phyloP scores from a whole-genome alignment of 1,284 basidiomycete genomes.

The Cryptococcus floricola region DNA sequence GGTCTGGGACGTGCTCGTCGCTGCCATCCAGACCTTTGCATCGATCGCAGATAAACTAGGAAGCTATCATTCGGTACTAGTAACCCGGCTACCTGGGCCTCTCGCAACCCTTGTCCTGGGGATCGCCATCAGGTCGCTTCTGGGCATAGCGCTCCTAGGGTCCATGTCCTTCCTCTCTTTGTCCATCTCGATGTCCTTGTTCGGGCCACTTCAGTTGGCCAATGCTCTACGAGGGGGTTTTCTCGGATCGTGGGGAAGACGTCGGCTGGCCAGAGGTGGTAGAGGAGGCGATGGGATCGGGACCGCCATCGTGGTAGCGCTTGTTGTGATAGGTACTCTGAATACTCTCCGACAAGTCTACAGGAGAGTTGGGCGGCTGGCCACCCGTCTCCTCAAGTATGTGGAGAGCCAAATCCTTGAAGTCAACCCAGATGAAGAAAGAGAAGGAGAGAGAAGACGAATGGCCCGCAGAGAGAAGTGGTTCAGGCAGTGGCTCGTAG shows the following conservation, averaged over 20 bases:
- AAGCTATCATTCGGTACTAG: neutral
- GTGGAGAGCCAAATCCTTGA: slow-evolving; percentile 44
- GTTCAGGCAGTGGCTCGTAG: slow-evolving; percentile 16
- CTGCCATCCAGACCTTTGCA: slow-evolving; percentile 34
- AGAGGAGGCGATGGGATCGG: slow-evolving; percentile 15
- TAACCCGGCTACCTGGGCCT: slow-evolving; percentile 1
- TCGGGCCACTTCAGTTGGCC: slow-evolving; percentile 42
- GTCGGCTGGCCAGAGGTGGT: slow-evolving; percentile 6
- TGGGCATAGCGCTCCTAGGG: slow-evolving; percentile 46
- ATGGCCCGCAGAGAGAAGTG: slow-evolving; percentile 19
- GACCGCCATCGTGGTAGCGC: slow-evolving; percentile 27
- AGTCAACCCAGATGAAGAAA: slow-evolving; percentile 33
- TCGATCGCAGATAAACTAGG: slow-evolving; percentile 25
- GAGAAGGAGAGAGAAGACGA: slow-evolving; percentile 4
- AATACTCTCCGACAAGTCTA: slow-evolving; percentile 39
- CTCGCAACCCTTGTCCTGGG: slow-evolving; percentile 8
- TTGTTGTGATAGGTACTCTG: slow-evolving; percentile 38
- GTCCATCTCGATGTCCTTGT: slow-evolving; percentile 35
- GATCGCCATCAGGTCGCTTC: slow-evolving; percentile 31
- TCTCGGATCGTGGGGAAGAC: slow-evolving; percentile 23
- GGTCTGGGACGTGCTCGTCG: slow-evolving; percentile 33
- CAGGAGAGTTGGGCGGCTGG: slow-evolving; percentile 17
- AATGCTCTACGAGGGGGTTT: slow-evolving; percentile 40
- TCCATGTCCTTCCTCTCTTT: slow-evolving; percentile 42
- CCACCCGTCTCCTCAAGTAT: slow-evolving; percentile 27